phyloP scores from a whole-genome alignment of 2,329 filamentous ascomycete species.

The Alternaria triticina region DNA sequence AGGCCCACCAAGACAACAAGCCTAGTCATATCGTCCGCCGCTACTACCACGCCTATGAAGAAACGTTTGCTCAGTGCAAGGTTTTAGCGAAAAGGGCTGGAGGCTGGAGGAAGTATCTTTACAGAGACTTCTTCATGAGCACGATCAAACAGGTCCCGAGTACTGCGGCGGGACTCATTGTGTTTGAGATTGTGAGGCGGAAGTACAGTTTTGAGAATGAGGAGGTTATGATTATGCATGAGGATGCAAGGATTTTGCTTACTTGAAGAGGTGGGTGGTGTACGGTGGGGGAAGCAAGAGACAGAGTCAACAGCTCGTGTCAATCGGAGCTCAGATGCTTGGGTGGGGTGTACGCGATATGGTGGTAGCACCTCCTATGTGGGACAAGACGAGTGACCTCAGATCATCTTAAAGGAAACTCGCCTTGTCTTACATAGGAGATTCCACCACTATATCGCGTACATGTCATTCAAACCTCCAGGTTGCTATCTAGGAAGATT shows the following conservation, averaged over 20 bases:
- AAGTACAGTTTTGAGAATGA: conserved; percentile 74
- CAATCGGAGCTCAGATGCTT: background rate
- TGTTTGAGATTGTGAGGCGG: conserved; percentile 76
- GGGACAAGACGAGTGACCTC: background rate
- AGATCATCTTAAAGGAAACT: background rate
- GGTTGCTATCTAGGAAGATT: background rate
- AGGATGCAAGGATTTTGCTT: conserved; percentile 75
- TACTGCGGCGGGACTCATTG: conserved; percentile 77
- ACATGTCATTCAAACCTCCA: background rate
- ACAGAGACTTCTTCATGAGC: conserved; percentile 73
- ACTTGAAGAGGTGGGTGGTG: conserved; percentile 26
- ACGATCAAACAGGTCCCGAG: conserved; percentile 77
- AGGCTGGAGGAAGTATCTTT: conserved; percentile 68
- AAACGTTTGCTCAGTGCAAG: conserved; percentile 68
- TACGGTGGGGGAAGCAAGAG: background rate
- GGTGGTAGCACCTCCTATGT: background rate
- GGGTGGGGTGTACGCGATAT: background rate
- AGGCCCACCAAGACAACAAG: conserved; percentile 49
- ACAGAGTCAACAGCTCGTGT: background rate
- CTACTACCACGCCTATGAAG: conserved; percentile 74
- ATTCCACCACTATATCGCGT: background rate
- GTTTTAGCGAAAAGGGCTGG: conserved; percentile 65
- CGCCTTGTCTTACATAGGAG: background rate
- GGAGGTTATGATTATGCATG: conserved; percentile 56
- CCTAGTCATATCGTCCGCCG: conserved; percentile 57